Evolutionary conservation across 2,329 filamentous ascomycete species (phyloP).

Genomic region (Arthroderma sp.): DNA sequence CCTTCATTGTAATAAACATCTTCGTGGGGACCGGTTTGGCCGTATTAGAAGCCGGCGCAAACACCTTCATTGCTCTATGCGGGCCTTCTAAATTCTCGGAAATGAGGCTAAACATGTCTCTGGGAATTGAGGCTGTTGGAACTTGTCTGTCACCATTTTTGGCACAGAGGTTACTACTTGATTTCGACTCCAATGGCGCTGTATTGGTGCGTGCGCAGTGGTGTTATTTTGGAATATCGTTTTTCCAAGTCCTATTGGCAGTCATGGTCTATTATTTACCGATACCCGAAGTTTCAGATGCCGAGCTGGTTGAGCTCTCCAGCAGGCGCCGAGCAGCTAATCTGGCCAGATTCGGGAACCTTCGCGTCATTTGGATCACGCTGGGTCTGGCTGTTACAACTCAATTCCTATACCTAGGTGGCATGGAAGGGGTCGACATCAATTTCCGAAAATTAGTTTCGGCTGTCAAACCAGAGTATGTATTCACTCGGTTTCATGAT

Average conservation of each 20-base stretch:
- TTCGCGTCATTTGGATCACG: conserved; percentile 44
- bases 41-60: conserved; percentile 47
- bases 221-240: conserved; percentile 50
- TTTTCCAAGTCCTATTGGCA: conserved; percentile 47
- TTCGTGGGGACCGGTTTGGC: conserved; percentile 49
- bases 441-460: conserved; percentile 34
- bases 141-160: conserved; percentile 47
- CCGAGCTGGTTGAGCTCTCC: conserved; percentile 44
- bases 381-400: conserved; percentile 41
- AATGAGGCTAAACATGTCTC: conserved; percentile 46
- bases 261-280: conserved; percentile 49
- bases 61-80: conserved; percentile 50
- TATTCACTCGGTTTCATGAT: conserved; percentile 7
- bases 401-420: conserved; percentile 49
- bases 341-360: conserved; percentile 28
- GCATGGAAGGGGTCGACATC: conserved; percentile 44
- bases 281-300: conserved; percentile 48
- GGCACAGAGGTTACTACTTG: conserved; percentile 46
- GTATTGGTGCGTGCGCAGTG: conserved; percentile 50
- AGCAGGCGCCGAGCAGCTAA: conserved; percentile 40
- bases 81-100: conserved; percentile 49
- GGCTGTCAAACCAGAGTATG: conserved; percentile 22
- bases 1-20: conserved; percentile 50
- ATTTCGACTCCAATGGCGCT: conserved; percentile 33
- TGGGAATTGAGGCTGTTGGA: conserved; percentile 49